Evolutionary conservation across 2,329 filamentous ascomycete genomes (phyloP), one percentile per base, ranked within the genome.

Genomic region (Epichloe amarillans): DNA sequence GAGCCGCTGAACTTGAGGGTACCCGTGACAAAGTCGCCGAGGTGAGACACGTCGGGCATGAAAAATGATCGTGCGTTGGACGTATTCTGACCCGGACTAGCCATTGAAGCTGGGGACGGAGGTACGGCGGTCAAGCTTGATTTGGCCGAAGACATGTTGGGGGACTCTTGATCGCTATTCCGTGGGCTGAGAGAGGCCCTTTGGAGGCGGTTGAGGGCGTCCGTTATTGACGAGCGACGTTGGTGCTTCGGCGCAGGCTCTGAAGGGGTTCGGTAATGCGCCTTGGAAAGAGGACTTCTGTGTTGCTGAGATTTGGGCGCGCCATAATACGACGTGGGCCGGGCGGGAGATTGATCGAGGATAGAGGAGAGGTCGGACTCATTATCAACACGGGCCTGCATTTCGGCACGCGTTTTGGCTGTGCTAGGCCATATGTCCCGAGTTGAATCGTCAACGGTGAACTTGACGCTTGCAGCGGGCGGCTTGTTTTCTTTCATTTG

Each of bases 21-120:
- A 5, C 76, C 76, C 1, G 76, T 76, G 6, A 79, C 71, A 54
- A 79, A 77, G 58, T 79, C 76, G 40, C 74, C 73, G n/a, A 79
- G 69, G 53, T 79, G 71, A 3, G 72, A 72, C 17, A 79, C 69
- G 47, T 75, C 71, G 2, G 76, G 76, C 59, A 79, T 64, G 60
- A 76, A 72, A 58, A 79, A 78, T 3, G 76, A 78, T 10, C 72
- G 72, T 11, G 60, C 68, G 21, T 74, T 74, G 21, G 70, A 69
- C 54, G 69, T 61, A 54, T 69, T 61, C 43, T 65, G 58, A 38
- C 58, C 55, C 1, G 66, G 66, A 51, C 62, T 69, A 4, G 58
- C 56, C 42, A 67, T 54, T 2, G 63, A 65, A 12, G 55, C 60
- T 1, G 68, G 66, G 8, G 68, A 69, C 4, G 67, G 59, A n/a